A percentile compares a stretch with the other conserved stretches of the same genome.
Conservation (phyloP, 2,329 filamentous ascomycete species). For the Phaeophleospora eucalypticola region DNA sequence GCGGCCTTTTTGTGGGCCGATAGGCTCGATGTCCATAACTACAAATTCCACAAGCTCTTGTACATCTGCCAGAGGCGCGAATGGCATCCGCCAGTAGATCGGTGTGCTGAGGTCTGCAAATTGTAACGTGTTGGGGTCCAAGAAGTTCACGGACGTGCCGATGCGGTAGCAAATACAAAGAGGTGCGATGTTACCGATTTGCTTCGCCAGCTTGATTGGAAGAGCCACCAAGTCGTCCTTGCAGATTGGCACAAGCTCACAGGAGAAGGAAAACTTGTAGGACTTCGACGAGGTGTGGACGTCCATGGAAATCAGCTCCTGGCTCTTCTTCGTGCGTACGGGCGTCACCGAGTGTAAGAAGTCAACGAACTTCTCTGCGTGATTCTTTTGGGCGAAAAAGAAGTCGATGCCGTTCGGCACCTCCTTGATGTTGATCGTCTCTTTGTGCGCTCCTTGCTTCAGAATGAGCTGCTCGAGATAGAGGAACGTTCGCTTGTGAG, state of each 20-base stretch:
- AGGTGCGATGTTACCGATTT: slow-evolving; percentile 82
- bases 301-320: slow-evolving; percentile 91
- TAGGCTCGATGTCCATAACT: slow-evolving; percentile 86
- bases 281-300: slow-evolving; percentile 84
- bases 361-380: slow-evolving; percentile 88
- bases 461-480: slow-evolving; percentile 91
- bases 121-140: slow-evolving; percentile 88
- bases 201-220: slow-evolving; percentile 82
- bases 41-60: slow-evolving; percentile 87
- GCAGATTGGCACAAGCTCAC: slow-evolving; percentile 88
- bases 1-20: slow-evolving; percentile 70
- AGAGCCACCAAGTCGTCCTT: slow-evolving; percentile 96
- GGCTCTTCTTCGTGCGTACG: slow-evolving; percentile 74
- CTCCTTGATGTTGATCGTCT: slow-evolving; percentile 98
- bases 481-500: slow-evolving; percentile 83
- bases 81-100: slow-evolving; percentile 88
- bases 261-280: slow-evolving; percentile 92
- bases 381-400: slow-evolving; percentile 83
- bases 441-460: slow-evolving; percentile 84
- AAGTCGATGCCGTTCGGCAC: slow-evolving; percentile 95
- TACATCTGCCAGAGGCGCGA: slow-evolving; percentile 76
- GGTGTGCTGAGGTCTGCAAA: slow-evolving; percentile 77
- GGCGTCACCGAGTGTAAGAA: slow-evolving; percentile 81
- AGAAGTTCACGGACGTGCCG: slow-evolving; percentile 81
- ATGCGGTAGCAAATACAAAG: slow-evolving; percentile 82